Evolutionary conservation across 768 basidiomycete genomes (phyloP), one percentile per base, ranked within the genome.

Genomic region (Rhizopogon roseolus): DNA sequence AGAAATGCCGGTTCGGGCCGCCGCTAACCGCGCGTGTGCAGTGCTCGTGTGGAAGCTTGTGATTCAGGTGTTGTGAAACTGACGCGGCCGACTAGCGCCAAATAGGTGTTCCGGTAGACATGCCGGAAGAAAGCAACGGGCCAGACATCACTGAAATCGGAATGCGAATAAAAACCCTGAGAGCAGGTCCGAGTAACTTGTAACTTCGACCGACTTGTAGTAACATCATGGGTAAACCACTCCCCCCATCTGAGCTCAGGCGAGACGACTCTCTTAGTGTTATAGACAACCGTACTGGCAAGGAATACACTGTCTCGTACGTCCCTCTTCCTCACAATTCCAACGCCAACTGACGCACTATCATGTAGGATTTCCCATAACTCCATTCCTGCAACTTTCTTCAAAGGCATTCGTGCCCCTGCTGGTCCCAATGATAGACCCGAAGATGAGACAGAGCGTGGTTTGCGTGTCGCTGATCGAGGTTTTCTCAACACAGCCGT

Each of bases 401-500:
- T 95, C 80, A 93, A 92, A 74, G 70, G 69, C 34, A 83, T 94
- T 60, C 77, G 77, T 36, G 86, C 90, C 0, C 73, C 82, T 1
- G 61, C 69, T 34, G 76, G 76, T 37, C 67, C 76, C 28, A 80
- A 79, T 1, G 88, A 90, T 66, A 76, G 86, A 32, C 80, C 81
- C 55, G 90, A 93, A 77, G 86, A 92, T 67, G 89, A 92, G 72
- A 86, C 88, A 0, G 80, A 86, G 69, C 88, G 85, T 55, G 92
- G 92, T 0, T 72, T 94, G 19, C 82, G 90, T 32, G 82, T 93
- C 16, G 72, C 81, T 25, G 90, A 93, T 72, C 83, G 81, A 68
- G 90, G 88, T 13, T 93, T 89, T 69, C 65, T 91, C 66, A 91
- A 92, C 58, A 92, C 90, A 6, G 88, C 89, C 43, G 88, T 91